Percentiles rank a stretch among this genome's conserved stretches.
These are phyloP conservation scores for Oryza longistaminata DNA, from an alignment of 176 grass and related monocot species.

Conservation along the genomic window DNA sequence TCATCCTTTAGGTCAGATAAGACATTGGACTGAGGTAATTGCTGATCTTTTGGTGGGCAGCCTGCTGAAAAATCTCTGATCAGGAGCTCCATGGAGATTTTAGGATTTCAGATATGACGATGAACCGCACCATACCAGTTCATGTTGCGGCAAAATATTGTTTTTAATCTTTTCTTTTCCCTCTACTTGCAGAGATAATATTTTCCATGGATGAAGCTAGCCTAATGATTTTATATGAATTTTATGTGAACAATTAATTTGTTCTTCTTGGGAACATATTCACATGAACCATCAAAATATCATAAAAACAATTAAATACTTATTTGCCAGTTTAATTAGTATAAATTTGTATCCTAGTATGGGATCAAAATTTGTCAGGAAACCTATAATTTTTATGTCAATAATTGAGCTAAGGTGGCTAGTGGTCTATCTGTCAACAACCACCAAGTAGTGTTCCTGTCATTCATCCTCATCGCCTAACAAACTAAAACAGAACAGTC, in stretches of 20 bases:
- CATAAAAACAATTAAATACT: neutral
- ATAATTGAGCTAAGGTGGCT: neutral
- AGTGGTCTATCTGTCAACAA: conserved; percentile 37
- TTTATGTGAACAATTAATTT: neutral
- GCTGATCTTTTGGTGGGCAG: conserved; percentile 18
- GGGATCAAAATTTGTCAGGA: conserved; percentile 17
- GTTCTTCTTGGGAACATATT: neutral
- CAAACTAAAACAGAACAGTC: neutral
- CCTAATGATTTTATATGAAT: neutral
- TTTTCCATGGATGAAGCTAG: neutral
- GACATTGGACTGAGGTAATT: conserved; percentile 28
- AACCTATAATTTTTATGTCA: neutral
- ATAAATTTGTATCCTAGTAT: neutral
- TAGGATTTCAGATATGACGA: neutral
- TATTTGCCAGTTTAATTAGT: neutral
- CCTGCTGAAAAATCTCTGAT: conserved; percentile 27
- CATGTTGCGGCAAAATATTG: neutral
- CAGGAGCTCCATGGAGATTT: neutral
- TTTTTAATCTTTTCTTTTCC: neutral
- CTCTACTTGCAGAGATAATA: neutral
- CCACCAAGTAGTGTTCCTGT: conserved; percentile 35
- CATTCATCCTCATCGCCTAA: conserved; percentile 15
- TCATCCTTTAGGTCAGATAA: conserved; percentile 29
- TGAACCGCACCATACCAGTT: neutral
- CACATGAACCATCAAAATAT: neutral